Base-by-base conservation (phyloP, 768 basidiomycete species). In the Serendipita sp. region DNA sequence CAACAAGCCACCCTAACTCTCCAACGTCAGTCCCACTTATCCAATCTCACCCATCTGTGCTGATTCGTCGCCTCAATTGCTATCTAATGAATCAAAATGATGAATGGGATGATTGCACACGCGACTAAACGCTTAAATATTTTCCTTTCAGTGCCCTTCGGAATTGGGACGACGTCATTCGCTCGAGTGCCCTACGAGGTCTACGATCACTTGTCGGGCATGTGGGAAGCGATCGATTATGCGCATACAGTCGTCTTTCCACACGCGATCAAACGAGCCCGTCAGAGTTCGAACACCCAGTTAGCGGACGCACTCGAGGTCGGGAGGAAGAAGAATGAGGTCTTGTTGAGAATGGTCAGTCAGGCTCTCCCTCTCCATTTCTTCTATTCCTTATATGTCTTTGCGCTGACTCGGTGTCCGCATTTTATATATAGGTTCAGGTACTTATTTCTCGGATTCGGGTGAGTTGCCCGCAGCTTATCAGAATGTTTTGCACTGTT, bases 151-250 rank as follows among this genome's bases (percentile, higher is more conserved):
- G 34, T 5, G 5, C 34, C 34, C 5, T 38, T 38, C 34, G 34
- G 34, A 38, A 14, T 38, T 14, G 34, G 34, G 14, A 14, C 14
- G 34, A 14, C 14, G 34, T 14, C 34, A 5, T 38, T 7, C 2
- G 34, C 45, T 1, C 45, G 5, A 5, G 34, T 28, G 26, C 45
- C 45, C 11, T 58, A 5, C 28, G 31, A n/a, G 11, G 53, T 33
- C 11, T 58, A 58, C 31, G 53, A 58, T 17, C 53, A 31, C 28
- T n/a, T 58, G n/a, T 2, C 9, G 22, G 9, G 9, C 22, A 58
- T 58, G 53, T 58, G 53, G 53, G 53, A 58, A 4, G 13, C 53
- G 22, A 31, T 58, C 53, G 53, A 58, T 26, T 58, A 58, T 58
- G 53, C 53, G 2, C 22, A 33, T 2, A n/a, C n/a, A 7, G 24